Evolutionary conservation across 345 rosid species (phyloP).

Genomic region (Adansonia digitata): DNA sequence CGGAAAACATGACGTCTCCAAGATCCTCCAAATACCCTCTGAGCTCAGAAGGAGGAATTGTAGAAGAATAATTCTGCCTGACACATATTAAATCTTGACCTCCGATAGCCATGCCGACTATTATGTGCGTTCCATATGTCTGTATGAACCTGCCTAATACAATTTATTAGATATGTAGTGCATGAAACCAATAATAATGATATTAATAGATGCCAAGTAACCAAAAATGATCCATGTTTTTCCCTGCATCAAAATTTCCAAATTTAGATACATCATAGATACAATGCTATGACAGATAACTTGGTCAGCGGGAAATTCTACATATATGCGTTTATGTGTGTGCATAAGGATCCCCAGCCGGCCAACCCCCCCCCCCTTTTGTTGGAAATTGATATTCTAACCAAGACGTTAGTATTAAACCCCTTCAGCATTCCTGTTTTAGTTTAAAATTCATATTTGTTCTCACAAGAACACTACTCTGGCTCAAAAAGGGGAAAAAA

Average conservation of each 20-base stretch:
- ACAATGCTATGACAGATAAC: neutral
- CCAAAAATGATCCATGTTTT: neutral
- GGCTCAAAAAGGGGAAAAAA: neutral
- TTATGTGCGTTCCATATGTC: slow-evolving; percentile 65
- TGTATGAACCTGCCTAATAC: slow-evolving; percentile 60
- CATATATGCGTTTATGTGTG: neutral
- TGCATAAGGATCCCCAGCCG: neutral
- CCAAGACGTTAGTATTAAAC: neutral
- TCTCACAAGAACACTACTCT: neutral
- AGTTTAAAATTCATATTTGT: neutral
- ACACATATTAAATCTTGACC: slow-evolving; percentile 68
- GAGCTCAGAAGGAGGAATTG: slow-evolving; percentile 48
- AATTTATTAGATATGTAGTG: neutral
- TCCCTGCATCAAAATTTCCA: neutral
- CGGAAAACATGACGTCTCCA: slow-evolving; percentile 62
- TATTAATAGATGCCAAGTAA: neutral
- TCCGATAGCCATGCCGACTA: slow-evolving; percentile 71
- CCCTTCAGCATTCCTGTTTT: neutral
- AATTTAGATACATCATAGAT: neutral
- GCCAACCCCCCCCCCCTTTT: neutral
- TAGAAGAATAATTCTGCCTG: slow-evolving; percentile 45
- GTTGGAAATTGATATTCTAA: neutral
- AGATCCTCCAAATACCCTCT: slow-evolving; percentile 61
- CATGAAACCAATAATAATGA: neutral
- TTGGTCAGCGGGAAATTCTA: neutral